These are phyloP conservation scores for Alternaria sp. DNA, from an alignment of 2,329 filamentous ascomycete genomes.

Conservation along the genomic window DNA sequence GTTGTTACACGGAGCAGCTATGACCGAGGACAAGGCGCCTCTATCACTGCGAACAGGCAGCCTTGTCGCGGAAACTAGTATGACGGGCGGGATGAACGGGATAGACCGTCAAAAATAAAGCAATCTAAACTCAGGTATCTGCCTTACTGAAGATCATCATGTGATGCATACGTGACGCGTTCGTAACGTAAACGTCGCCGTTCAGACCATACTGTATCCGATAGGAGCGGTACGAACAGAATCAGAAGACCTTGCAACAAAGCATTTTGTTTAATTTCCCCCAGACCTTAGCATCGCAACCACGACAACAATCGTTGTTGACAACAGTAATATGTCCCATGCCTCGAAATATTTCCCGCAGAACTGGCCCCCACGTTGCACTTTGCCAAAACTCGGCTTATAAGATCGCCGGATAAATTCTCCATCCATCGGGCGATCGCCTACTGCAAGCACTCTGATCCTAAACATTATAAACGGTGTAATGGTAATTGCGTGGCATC, in stretches of 20 bases:
- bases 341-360: not conserved
- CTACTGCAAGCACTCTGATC: slow-evolving; percentile 7
- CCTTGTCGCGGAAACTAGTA: not conserved
- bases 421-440: slow-evolving; percentile 3
- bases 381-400: not conserved
- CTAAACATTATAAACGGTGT: not conserved
- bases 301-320: not conserved
- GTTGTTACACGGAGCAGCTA: not conserved
- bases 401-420: not conserved
- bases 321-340: not conserved
- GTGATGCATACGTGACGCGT: not conserved
- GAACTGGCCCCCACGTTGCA: not conserved
- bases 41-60: not conserved
- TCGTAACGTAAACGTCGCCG: not conserved
- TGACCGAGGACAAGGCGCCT: not conserved
- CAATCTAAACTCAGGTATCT: slow-evolving; percentile 14
- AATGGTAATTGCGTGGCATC: not conserved
- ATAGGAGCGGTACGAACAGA: not conserved
- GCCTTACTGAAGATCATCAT: not conserved
- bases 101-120: slow-evolving; percentile 14
- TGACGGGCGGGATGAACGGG: slow-evolving; percentile 9
- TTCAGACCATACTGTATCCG: not conserved
- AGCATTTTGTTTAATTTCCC: not conserved
- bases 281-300: not conserved
- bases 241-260: not conserved